Base-by-base conservation (phyloP, 192 early-diverging fungal species). In the Linnemannia schmuckeri region DNA sequence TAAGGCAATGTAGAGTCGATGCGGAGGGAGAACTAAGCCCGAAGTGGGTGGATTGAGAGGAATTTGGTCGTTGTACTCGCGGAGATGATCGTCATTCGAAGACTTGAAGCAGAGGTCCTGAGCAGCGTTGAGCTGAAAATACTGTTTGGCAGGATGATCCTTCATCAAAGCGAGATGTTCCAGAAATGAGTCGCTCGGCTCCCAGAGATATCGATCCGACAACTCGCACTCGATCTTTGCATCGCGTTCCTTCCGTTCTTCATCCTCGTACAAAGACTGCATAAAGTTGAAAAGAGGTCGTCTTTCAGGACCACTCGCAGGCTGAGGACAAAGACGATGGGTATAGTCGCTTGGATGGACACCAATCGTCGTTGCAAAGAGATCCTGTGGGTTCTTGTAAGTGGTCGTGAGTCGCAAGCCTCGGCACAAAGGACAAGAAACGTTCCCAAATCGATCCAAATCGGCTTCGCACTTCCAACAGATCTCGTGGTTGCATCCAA, bases 391-490 rank as follows among this genome's bases (percentile, higher is more conserved):
- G 18, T 27, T 75, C n/a, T 41, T 71, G 33, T 74, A 81, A 5
- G 44, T 74, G 6, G 78, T 72, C 13, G 57, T 22, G 2, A 87
- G 27, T 44, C 84, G 75, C 15, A 87, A 33, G 20, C 84, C 63
- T 13, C 84, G 79, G 41, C 84, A 87, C 54, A 87, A 38, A 0
- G 84, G 84, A 38, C 84, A 87, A 12, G 84, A 72, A 30, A 87
- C 75, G 33, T 87, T 87, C 7, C 76, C 79, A 17, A 70, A 70
- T 35, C 73, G 61, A 57, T 78, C 61, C 35, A 87, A 49, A 27
- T 70, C 44, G 24, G 77, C 61, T 24, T 87, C 84, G 46, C 84
- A 87, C 47, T 77, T 87, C 84, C 84, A 87, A 41, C 84, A 87
- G 12, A 81, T 68, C 13, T 20, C 8, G 27, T 87, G 84, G 1